Percentiles rank a stretch among this genome's conserved stretches.
Evolutionary conservation across 2,329 filamentous ascomycete genomes (phyloP).

Genomic region (Ophidiomyces ophidiicola): DNA sequence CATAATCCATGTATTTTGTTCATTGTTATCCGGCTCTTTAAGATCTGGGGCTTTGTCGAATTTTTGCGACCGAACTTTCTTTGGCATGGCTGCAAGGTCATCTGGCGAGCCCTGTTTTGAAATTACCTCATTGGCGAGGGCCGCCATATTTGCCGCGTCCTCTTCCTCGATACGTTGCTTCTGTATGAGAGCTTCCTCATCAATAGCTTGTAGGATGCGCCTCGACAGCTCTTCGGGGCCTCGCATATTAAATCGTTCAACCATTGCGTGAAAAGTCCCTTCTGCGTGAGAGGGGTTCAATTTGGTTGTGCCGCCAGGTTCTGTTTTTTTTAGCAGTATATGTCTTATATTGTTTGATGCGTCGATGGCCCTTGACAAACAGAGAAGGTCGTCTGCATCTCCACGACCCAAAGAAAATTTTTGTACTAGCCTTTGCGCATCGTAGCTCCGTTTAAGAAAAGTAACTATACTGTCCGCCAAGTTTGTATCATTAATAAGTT

Average conservation of each 20-base stretch:
- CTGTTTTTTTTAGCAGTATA: conserved; percentile 21
- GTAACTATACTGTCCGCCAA: conserved; percentile 58
- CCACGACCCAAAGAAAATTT: conserved; percentile 87
- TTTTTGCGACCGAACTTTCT: conserved; percentile 29
- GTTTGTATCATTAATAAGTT: conserved; percentile 54
- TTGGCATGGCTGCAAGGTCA: conserved; percentile 46
- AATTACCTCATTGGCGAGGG: conserved; percentile 60
- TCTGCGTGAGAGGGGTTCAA: conserved; percentile 24
- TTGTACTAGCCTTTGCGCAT: conserved; percentile 80
- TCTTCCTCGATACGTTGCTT: conserved; percentile 66
- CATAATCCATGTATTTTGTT: conserved; percentile 52
- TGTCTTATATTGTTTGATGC: conserved; percentile 54
- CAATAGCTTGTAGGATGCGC: conserved; percentile 65
- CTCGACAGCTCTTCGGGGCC: conserved; percentile 56
- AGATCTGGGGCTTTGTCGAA: conserved; percentile 19
- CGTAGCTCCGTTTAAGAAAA: conserved; percentile 62
- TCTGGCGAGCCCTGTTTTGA: conserved; percentile 50
- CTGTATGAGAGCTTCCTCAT: conserved; percentile 78
- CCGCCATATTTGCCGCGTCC: conserved; percentile 57
- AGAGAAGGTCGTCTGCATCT: conserved; percentile 81
- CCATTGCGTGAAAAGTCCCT: conserved; percentile 23
- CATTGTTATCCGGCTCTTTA: conserved; percentile 27
- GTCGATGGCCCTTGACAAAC: conserved; percentile 66
- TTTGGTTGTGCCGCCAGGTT: conserved; percentile 14
- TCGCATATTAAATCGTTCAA: conserved; percentile 38